A percentile compares a stretch with the other conserved stretches of the same genome.
Evolutionary conservation across 805 yeast genomes (phyloP).

Genomic region (Saturnispora zaruensis): DNA sequence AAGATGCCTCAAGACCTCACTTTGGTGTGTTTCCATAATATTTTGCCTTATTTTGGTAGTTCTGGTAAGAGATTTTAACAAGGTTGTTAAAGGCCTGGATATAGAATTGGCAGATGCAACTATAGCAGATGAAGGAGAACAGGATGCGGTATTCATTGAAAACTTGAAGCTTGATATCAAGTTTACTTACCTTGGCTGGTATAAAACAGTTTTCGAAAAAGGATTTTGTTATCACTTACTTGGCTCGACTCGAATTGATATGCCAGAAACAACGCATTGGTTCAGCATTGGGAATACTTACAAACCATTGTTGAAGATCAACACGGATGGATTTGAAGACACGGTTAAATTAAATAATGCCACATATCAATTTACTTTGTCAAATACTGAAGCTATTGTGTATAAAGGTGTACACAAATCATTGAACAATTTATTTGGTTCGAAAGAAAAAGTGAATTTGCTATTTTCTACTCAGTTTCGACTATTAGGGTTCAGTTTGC

Average conservation of each 20-base stretch:
- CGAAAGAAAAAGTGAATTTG: not conserved
- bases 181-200: conserved; percentile 2
- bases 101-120: not conserved
- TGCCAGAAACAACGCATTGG: not conserved
- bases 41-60: not conserved
- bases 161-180: not conserved
- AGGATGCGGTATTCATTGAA: not conserved
- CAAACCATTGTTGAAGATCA: not conserved
- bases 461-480: not conserved
- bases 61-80: conserved; percentile 1
- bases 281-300: not conserved
- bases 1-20: not conserved
- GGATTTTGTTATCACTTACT: conserved; percentile 3
- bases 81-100: not conserved
- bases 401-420: conserved; percentile 1
- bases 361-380: not conserved
- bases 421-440: conserved; percentile 2
- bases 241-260: not conserved
- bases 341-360: not conserved
- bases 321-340: conserved; percentile 1
- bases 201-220: not conserved
- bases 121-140: not conserved
- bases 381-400: not conserved
- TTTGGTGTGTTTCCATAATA: not conserved
- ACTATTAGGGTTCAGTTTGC: conserved; percentile 1